Conservation (phyloP, 225 moss, liverwort and hornwort species). For the Rhytidiadelphus loreus region DNA sequence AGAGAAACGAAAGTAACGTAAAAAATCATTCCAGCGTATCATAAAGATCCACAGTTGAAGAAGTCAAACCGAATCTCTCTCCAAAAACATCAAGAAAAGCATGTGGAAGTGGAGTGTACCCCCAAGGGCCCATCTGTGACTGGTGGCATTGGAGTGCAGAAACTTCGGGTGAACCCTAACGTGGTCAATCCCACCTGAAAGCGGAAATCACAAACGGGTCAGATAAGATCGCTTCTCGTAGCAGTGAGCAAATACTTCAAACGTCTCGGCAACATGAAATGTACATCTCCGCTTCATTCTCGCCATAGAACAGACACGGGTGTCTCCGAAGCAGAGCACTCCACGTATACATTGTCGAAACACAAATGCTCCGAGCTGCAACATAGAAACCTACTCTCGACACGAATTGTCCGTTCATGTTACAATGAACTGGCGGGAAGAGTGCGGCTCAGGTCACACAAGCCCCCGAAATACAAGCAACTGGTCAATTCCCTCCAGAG, state of each 20-base stretch:
- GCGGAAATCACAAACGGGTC: not conserved
- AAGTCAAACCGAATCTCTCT: not conserved
- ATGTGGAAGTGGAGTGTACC: constrained; percentile 9
- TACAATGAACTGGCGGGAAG: not conserved
- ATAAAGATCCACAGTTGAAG: not conserved
- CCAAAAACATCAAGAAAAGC: not conserved
- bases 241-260: not conserved
- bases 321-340: not conserved
- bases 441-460: not conserved
- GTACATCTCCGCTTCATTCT: not conserved
- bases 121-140: constrained; percentile 86
- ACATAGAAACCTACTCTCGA: not conserved
- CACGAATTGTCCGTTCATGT: not conserved
- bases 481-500: not conserved
- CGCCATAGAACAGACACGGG: not conserved
- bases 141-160: constrained; percentile 82
- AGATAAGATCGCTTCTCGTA: not conserved
- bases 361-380: not conserved
- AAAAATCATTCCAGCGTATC: not conserved
- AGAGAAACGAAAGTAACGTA: not conserved
- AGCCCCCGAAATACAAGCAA: not conserved
- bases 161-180: constrained; percentile 90
- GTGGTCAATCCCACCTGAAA: constrained; percentile 70
- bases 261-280: not conserved
- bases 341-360: not conserved